Conservation (phyloP, 2,329 filamentous ascomycete species). For the Balansia obtecta region DNA sequence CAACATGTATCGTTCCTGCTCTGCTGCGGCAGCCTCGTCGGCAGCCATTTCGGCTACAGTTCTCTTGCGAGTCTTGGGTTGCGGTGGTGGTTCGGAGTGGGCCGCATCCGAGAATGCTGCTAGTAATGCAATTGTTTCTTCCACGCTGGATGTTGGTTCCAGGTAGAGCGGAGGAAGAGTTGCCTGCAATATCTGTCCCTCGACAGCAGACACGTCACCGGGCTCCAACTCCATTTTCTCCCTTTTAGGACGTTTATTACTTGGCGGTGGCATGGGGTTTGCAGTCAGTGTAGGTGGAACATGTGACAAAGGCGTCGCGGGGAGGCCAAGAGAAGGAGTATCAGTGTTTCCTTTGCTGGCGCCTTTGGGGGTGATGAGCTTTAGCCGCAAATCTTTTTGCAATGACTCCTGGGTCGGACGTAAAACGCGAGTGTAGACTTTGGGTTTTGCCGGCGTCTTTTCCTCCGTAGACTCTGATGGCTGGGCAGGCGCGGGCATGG, state of each 20-base stretch:
- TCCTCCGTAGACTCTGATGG: conserved; percentile 28
- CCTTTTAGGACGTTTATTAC: conserved; percentile 60
- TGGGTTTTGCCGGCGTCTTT: conserved; percentile 37
- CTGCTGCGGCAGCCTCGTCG: conserved; percentile 82
- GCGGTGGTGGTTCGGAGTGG: conserved; percentile 63
- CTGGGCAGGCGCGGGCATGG: conserved; percentile 39
- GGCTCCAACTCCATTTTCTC: conserved; percentile 67
- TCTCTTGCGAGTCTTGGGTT: conserved; percentile 81
- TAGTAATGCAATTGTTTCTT: conserved; percentile 60
- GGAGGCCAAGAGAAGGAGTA: conserved; percentile 39
- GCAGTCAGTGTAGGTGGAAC: conserved; percentile 51
- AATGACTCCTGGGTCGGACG: conserved; percentile 70
- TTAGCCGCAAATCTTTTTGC: conserved; percentile 63
- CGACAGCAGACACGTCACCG: conserved; percentile 59
- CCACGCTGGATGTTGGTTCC: conserved; percentile 57
- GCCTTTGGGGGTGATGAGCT: conserved; percentile 56
- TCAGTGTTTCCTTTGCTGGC: conserved; percentile 20
- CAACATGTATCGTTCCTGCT: conserved; percentile 86
- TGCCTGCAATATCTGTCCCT: conserved; percentile 61
- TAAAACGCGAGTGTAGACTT: conserved; percentile 66
- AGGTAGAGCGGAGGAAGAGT: conserved; percentile 66
- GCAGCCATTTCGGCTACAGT: conserved; percentile 91
- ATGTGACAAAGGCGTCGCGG: conserved; percentile 52
- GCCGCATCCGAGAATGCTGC: conserved; percentile 63
- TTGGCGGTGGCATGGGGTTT: conserved; percentile 43